Evolutionary conservation across 345 rosid species (phyloP), one percentile per base, ranked within the genome.

Genomic region (Leavenworthia alabamica): DNA sequence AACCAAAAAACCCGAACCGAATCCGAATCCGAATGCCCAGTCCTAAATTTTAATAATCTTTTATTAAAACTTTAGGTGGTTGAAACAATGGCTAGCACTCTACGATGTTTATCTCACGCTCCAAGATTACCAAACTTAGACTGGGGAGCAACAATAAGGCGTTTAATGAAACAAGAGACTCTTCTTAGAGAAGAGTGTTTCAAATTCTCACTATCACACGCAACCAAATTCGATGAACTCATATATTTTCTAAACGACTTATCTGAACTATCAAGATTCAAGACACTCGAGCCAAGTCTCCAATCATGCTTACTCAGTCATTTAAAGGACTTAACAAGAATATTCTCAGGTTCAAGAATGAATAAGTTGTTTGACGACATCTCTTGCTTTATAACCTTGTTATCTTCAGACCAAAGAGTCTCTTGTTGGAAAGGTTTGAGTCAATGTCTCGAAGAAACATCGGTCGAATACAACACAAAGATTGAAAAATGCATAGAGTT

Each of bases 351-450:
- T 66, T 92, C 96, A 45, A 77, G 96, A 76, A 73, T 82, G 44
- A 81, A 83, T 72, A 88, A 86, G 70, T 55, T 92, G 65, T 80
- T 92, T 32, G 71, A 75, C 60, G 95, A 92, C 61, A 29, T 88
- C 13, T 71, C 73, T 58, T 65, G 77, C 58, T 85, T 77, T 75
- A 68, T 88, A 37, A 63, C 60, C 42, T 79, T 80, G 37, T 51
- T 80, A 62, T 63, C 75, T 41, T 76, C 84, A 47, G 63, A 71
- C 47, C 77, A 80, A 73, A 66, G 84, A 43, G 68, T 83, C 64
- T 78, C 90, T 46, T 83, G 82, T 77, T 89, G 96, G 98, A 83
- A 81, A 53, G 96, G 98, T 67, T 81, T 89, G 47, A 61, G 32
- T 57, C 83, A 69, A 51, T 83, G 90, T 79, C 81, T 86, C 12